Percentiles rank a stretch among this genome's conserved stretches.
phyloP scores from a whole-genome alignment of 2,329 filamentous ascomycete genomes.

The Cercospora janseana region DNA sequence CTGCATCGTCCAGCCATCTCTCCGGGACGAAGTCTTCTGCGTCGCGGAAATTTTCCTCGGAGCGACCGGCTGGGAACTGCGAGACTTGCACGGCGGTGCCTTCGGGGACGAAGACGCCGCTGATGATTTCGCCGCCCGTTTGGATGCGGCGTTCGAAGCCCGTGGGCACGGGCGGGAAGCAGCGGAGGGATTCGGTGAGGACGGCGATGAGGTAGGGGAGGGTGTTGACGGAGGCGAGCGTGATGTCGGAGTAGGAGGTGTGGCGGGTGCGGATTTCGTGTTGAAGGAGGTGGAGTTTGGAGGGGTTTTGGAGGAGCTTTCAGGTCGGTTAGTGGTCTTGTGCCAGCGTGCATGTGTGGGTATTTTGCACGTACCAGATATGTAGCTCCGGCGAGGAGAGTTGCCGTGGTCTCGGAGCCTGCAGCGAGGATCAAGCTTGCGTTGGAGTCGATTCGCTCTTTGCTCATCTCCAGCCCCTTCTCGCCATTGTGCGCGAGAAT shows the following conservation, averaged over 20 bases:
- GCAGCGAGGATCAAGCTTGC: slow-evolving; percentile 52
- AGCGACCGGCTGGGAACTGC: slow-evolving; percentile 28
- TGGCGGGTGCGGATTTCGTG: slow-evolving; percentile 46
- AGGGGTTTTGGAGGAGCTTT: slow-evolving; percentile 41
- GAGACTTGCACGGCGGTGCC: slow-evolving; percentile 30
- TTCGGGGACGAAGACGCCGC: slow-evolving; percentile 33
- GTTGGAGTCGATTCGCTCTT: slow-evolving; percentile 37
- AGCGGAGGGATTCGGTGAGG: slow-evolving; percentile 46
- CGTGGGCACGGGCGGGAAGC: slow-evolving; percentile 47
- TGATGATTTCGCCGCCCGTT: slow-evolving; percentile 30
- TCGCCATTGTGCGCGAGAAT: slow-evolving; percentile 47
- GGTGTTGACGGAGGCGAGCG: slow-evolving; percentile 24
- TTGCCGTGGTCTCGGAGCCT: slow-evolving; percentile 54
- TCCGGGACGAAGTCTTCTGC: slow-evolving; percentile 34
- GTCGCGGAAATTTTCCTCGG: slow-evolving; percentile 30
- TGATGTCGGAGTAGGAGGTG: slow-evolving; percentile 32
- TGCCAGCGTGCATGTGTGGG: neutral
- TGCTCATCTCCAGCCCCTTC: slow-evolving; percentile 27
- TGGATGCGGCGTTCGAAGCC: slow-evolving; percentile 36
- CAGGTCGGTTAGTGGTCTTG: neutral
- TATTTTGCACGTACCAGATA: slow-evolving; percentile 34
- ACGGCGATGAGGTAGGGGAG: slow-evolving; percentile 44
- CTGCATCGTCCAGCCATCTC: slow-evolving; percentile 34
- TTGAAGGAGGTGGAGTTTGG: slow-evolving; percentile 40
- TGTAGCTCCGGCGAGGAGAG: slow-evolving; percentile 43